Percentiles rank a stretch among this genome's conserved stretches.
These are phyloP conservation scores for Trichoderma gamsii DNA, from an alignment of 495 filamentous ascomycete species.

Conservation along the genomic window DNA sequence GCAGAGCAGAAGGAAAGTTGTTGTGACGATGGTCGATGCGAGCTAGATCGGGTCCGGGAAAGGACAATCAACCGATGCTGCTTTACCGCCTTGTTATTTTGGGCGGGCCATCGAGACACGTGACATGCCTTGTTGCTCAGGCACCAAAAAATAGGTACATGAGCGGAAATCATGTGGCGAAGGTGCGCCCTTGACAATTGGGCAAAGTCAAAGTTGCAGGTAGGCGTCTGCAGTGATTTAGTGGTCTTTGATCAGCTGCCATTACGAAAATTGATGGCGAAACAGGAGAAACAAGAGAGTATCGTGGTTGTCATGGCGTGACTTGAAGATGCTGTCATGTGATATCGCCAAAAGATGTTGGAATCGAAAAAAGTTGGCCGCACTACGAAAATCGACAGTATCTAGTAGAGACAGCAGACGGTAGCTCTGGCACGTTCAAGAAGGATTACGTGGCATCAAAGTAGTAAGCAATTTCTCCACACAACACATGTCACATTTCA, in stretches of 20 bases:
- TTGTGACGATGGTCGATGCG: neutral
- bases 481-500: neutral
- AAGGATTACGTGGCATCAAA: neutral
- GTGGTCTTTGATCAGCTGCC: too few species aligned
- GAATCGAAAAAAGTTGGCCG: too few species aligned
- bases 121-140: conserved; percentile 12
- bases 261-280: too few species aligned
- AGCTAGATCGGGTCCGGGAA: conserved; percentile 4
- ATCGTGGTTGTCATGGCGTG: too few species aligned
- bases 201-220: neutral
- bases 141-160: neutral
- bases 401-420: neutral
- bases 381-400: too few species aligned
- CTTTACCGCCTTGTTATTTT: neutral
- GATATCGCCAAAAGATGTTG: too few species aligned
- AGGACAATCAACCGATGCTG: conserved; percentile 6
- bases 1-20: neutral
- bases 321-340: too few species aligned
- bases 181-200: neutral
- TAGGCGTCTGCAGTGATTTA: neutral
- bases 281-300: too few species aligned
- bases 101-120: neutral
- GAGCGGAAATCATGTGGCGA: neutral
- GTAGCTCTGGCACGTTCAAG: neutral
- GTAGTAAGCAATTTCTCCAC: neutral